A percentile compares a stretch with the other conserved stretches of the same genome.
These are phyloP conservation scores for Trichocladium antarcticum DNA, from an alignment of 495 filamentous ascomycete genomes.

Conservation along the genomic window DNA sequence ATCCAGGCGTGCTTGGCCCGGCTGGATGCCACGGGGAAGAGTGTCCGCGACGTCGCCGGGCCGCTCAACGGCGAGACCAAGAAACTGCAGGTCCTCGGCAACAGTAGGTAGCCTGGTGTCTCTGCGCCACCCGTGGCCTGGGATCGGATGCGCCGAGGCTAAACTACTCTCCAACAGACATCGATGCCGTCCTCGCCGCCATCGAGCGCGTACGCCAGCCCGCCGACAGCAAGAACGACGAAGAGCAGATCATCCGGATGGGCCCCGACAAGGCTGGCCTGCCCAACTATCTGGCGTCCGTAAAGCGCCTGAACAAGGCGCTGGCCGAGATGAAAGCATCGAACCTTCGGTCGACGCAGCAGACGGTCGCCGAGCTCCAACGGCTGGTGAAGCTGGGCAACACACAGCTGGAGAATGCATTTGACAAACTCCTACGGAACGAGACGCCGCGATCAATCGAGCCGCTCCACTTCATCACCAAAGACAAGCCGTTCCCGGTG, in stretches of 20 bases:
- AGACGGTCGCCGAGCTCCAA: constrained; percentile 70
- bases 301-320: constrained; percentile 77
- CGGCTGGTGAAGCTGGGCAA: constrained; percentile 66
- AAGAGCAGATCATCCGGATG: constrained; percentile 81
- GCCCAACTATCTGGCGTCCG: constrained; percentile 73
- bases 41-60: constrained; percentile 80
- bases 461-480: constrained; percentile 87
- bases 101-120: constrained; percentile 41
- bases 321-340: constrained; percentile 69
- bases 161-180: constrained; percentile 40
- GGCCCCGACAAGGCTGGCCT: constrained; percentile 73
- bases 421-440: constrained; percentile 56
- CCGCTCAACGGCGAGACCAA: constrained; percentile 90
- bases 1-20: constrained; percentile 78
- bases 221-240: constrained; percentile 72
- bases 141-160: not conserved
- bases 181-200: constrained; percentile 71
- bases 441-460: constrained; percentile 69
- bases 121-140: not conserved
- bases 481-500: constrained; percentile 47
- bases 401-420: constrained; percentile 67
- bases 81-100: constrained; percentile 69
- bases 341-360: constrained; percentile 83
- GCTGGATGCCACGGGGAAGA: constrained; percentile 76
- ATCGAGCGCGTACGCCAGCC: constrained; percentile 84